Base-by-base conservation (phyloP, 169 alveolate genomes). In the Cryptosporidium ryanae region DNA sequence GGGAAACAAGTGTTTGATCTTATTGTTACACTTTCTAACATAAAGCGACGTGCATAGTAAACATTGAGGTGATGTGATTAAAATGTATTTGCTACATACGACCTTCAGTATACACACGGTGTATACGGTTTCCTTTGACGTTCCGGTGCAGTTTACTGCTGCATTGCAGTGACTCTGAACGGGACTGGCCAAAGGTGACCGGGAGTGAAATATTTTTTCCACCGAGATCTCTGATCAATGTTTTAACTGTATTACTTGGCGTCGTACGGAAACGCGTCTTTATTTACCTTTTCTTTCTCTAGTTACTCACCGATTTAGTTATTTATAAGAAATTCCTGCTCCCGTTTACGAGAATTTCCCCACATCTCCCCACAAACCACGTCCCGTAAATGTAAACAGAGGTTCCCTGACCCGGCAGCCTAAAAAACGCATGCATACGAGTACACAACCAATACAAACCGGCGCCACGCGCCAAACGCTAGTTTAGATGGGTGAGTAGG, bases 141-240 rank as follows among this genome's bases (percentile, higher is more conserved):
- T 38, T 38, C 46, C 46, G 3, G 46, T 10, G n/a, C 8, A 38
- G 3, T 38, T 38, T 38, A 38, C 8, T 38, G 46, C 46, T 38
- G 8, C 46, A 4, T 0, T 38, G 46, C 8, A 38, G 46, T 10
- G 8, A 38, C 8, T 6, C 8, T 38, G 8, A 38, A 10, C 46
- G 8, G 13, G 46, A 38, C 13, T 2, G 46, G 46, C 8, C 8
- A 6, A 1, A 1, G 46, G 8, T 15, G 12, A 50, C 0, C 31
- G 52, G 84, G 84, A 68, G 27, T 70, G 84, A 70, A 70, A 44
- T 50, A 21, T 50, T 23, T 17, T 50, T 27, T 70, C 84, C 84
- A 70, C 84, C 84, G 50, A 70, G 84, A 70, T 70, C 84, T 70
- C 84, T 70, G 84, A 70, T 70, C 84, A 70, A 15, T 54, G 67